Evolutionary conservation across 2,329 filamentous ascomycete genomes (phyloP).

Genomic region (Rhinocladiella similis): DNA sequence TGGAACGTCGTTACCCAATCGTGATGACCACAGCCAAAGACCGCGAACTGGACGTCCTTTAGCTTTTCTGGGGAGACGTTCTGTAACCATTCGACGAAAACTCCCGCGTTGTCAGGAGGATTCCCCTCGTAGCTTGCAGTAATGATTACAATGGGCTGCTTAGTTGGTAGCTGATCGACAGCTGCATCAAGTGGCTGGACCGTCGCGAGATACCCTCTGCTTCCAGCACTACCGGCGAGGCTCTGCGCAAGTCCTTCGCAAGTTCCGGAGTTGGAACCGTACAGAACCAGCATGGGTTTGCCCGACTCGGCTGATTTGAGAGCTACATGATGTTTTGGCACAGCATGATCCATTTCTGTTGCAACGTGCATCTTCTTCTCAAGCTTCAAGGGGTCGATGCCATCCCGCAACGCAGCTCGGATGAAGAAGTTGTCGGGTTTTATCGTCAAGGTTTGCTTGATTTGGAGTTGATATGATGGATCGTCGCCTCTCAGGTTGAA

Average conservation of each 20-base stretch:
- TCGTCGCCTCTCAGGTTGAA: slow-evolving; percentile 68
- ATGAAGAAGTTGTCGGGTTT: slow-evolving; percentile 61
- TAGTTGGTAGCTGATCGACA: slow-evolving; percentile 59
- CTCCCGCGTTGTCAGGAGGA: slow-evolving; percentile 69
- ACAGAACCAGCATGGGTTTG: slow-evolving; percentile 64
- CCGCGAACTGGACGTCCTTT: slow-evolving; percentile 61
- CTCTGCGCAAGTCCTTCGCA: slow-evolving; percentile 69
- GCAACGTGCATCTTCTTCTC: slow-evolving; percentile 37
- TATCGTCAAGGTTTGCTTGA: slow-evolving; percentile 42
- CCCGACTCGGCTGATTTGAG: slow-evolving; percentile 19
- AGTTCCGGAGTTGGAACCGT: slow-evolving; percentile 73
- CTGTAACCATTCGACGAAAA: slow-evolving; percentile 69
- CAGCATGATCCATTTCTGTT: slow-evolving; percentile 10
- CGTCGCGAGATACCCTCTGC: slow-evolving; percentile 60
- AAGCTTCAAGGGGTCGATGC: slow-evolving; percentile 45
- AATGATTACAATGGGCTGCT: slow-evolving; percentile 65
- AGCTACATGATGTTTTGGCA: slow-evolving; percentile 6
- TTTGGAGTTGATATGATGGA: slow-evolving; percentile 45
- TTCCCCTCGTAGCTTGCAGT: slow-evolving; percentile 74
- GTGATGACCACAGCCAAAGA: slow-evolving; percentile 68
- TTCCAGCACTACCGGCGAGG: slow-evolving; percentile 59
- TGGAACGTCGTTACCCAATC: slow-evolving; percentile 63
- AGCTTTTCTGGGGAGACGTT: slow-evolving; percentile 52
- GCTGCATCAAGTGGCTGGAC: slow-evolving; percentile 63
- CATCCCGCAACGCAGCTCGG: slow-evolving; percentile 56